A percentile compares a stretch with the other conserved stretches of the same genome.
phyloP scores from a whole-genome alignment of 768 basidiomycete species.

The Auriscalpium orientale region DNA sequence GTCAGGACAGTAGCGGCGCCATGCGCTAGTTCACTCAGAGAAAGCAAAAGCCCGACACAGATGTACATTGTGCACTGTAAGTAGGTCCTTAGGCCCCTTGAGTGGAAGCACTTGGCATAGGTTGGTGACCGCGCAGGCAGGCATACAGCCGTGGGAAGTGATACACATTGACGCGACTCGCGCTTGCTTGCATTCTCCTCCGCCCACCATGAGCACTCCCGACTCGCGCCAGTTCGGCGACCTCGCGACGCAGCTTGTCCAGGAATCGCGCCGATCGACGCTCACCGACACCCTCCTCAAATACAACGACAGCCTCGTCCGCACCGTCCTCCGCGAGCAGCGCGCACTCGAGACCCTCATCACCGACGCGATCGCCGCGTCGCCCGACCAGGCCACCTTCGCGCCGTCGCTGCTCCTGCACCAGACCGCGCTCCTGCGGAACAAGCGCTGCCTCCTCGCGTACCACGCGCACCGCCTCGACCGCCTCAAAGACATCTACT shows the following conservation, averaged over 20 bases:
- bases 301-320: slow-evolving; percentile 86
- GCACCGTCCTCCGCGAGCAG: slow-evolving; percentile 83
- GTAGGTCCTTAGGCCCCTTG: no score
- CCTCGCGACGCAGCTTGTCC: slow-evolving; percentile 80
- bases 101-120: no score
- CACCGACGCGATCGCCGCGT: slow-evolving; percentile 29
- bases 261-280: slow-evolving; percentile 80
- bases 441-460: slow-evolving; percentile 93
- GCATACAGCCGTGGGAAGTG: no score
- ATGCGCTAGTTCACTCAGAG: no score
- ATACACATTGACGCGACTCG: no score
- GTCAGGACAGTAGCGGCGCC: no score
- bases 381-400: slow-evolving; percentile 26
- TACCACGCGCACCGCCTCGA: slow-evolving; percentile 87
- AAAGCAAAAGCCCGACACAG: no score
- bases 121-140: no score
- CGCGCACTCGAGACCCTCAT: slow-evolving; percentile 69
- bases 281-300: slow-evolving; percentile 79
- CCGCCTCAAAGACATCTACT: slow-evolving; percentile 81
- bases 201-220: slow-evolving; percentile 22
- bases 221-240: slow-evolving; percentile 72
- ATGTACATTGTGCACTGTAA: no score
- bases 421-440: slow-evolving; percentile 83
- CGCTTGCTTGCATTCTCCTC: not conserved
- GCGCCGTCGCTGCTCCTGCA: slow-evolving; percentile 65